phyloP scores from a whole-genome alignment of 192 early-diverging fungal genomes.

The Entomortierella chlamydospora region DNA sequence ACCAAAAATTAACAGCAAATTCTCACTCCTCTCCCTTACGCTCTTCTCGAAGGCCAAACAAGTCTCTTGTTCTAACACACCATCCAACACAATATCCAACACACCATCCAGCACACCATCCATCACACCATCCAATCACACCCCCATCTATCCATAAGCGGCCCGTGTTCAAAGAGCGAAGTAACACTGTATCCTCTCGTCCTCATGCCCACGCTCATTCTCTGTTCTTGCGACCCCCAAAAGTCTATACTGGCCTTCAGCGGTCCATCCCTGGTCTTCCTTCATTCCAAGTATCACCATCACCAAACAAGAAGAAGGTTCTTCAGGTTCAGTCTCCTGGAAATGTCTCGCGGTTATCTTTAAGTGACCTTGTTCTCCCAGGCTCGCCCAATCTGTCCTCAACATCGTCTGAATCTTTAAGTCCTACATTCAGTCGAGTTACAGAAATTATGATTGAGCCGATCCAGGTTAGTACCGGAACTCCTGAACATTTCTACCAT shows the following conservation, averaged over 20 bases:
- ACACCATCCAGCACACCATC: too few species aligned
- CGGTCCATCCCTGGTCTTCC: background rate
- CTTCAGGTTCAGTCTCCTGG: constrained; percentile 1
- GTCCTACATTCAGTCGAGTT: background rate
- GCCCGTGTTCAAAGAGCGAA: too few species aligned
- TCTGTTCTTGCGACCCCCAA: constrained; percentile 11
- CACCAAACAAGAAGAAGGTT: background rate
- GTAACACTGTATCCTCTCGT: too few species aligned
- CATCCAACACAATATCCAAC: too few species aligned
- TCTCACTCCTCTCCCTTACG: too few species aligned
- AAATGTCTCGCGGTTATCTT: background rate
- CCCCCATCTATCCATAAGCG: too few species aligned
- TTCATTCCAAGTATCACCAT: constrained; percentile 2
- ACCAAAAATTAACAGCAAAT: too few species aligned
- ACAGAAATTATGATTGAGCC: background rate
- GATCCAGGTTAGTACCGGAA: constrained; percentile 9
- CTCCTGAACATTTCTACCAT: too few species aligned
- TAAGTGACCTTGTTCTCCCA: background rate
- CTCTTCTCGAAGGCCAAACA: background rate
- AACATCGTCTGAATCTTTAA: background rate
- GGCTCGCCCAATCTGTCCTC: background rate
- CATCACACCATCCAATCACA: too few species aligned
- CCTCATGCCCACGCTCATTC: constrained; percentile 3
- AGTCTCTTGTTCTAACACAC: too few species aligned
- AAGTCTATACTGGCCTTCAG: background rate